A percentile compares a stretch with the other conserved stretches of the same genome.
Conservation (phyloP, 306 rosid genomes). For the Gastrolobium bilobum region DNA sequence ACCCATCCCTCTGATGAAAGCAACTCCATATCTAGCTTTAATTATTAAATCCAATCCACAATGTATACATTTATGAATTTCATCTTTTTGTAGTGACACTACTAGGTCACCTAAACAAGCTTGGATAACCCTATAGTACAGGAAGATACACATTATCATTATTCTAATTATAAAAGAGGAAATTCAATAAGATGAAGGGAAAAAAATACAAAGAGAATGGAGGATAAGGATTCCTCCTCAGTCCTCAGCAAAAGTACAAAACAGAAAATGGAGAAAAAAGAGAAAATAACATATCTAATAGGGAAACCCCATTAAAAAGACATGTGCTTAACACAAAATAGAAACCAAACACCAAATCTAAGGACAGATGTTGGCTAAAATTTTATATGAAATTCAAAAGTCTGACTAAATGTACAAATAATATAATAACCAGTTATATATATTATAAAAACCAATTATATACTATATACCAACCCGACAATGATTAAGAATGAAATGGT, state of each 20-base stretch:
- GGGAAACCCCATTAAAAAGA: background rate
- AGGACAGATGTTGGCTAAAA: slow-evolving; percentile 15
- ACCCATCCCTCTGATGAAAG: slow-evolving; percentile 8
- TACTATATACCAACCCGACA: too few relatives aligned
- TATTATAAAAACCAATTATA: too few relatives aligned
- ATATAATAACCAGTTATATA: background rate
- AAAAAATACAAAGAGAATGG: background rate
- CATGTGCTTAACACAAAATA: background rate
- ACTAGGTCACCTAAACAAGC: slow-evolving; percentile 1
- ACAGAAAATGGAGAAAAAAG: background rate
- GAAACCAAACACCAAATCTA: background rate
- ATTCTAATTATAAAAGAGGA: background rate
- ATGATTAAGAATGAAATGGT: too few relatives aligned
- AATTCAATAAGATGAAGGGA: background rate
- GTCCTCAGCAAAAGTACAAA: background rate
- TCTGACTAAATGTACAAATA: background rate
- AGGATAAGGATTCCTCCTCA: slow-evolving; percentile 7
- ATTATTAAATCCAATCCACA: slow-evolving; percentile 21
- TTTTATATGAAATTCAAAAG: slow-evolving; percentile 17
- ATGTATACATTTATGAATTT: slow-evolving; percentile 1
- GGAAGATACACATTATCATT: background rate
- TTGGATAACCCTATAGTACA: background rate
- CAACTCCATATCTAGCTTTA: background rate
- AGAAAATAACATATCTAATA: background rate
- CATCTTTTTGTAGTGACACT: background rate